Evolutionary conservation across 139 green algal species (phyloP).

Genomic region (Edaphochlamys debaryana): DNA sequence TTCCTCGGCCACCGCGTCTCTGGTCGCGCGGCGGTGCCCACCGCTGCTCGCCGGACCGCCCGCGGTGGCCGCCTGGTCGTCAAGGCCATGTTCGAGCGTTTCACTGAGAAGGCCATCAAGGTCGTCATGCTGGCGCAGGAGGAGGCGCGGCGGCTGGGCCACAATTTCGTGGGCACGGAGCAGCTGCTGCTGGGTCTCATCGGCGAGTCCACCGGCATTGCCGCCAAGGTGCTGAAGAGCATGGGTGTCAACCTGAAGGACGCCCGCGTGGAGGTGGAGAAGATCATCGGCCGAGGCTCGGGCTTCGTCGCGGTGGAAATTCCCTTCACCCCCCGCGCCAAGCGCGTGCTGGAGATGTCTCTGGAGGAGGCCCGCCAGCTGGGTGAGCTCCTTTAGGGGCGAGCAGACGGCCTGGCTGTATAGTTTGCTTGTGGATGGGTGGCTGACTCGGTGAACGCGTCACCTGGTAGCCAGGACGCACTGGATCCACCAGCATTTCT

Average conservation of each 20-base stretch:
- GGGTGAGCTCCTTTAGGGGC: conserved; percentile 71
- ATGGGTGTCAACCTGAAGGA: conserved; percentile 98
- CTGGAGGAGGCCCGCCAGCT: conserved; percentile 98
- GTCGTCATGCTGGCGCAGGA: conserved; percentile 99
- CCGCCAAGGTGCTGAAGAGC: conserved; percentile 99
- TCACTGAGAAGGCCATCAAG: conserved; percentile 95
- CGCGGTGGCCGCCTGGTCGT: conserved; percentile 23
- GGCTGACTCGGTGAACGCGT: no score
- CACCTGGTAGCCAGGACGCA: no score
- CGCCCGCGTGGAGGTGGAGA: conserved; percentile 97
- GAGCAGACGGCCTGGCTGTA: no score
- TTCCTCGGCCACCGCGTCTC: conserved; percentile 42
- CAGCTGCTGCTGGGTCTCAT: conserved; percentile 99
- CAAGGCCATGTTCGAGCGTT: conserved; percentile 95
- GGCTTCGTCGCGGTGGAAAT: conserved; percentile 99
- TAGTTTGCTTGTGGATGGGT: no score
- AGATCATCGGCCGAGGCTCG: conserved; percentile 97
- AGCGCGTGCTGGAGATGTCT: conserved; percentile 98
- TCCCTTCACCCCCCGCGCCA: conserved; percentile 98
- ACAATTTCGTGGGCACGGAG: conserved; percentile 99
- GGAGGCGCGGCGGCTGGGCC: conserved; percentile 92
- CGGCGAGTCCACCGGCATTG: conserved; percentile 98
- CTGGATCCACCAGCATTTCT: no score
- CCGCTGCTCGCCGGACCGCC: conserved; percentile 8
- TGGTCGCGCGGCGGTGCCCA: background rate